Conservation (phyloP, 495 filamentous ascomycete genomes). For the Hypoxylon intermedium region DNA sequence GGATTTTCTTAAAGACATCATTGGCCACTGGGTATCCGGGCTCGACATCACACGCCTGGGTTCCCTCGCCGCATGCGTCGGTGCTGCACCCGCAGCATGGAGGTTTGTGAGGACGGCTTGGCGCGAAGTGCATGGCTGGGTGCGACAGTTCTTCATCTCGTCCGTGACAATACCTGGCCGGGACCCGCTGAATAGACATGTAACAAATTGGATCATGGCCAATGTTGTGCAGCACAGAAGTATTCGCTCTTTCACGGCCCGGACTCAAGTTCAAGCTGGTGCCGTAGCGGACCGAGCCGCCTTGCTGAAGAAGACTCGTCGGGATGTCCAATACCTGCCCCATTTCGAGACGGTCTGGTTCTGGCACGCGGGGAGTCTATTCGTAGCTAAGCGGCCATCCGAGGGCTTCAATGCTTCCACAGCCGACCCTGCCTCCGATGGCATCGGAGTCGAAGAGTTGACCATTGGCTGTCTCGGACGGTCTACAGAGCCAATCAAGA, state of each 20-base stretch:
- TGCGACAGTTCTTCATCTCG: constrained; percentile 51
- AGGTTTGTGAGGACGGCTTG: constrained; percentile 38
- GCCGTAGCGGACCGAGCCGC: constrained; percentile 46
- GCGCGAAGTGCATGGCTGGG: constrained; percentile 48
- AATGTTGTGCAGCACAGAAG: constrained; percentile 46
- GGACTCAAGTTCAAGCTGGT: constrained; percentile 45
- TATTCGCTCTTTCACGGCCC: constrained; percentile 51
- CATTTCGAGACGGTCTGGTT: constrained; percentile 55
- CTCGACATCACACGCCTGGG: constrained; percentile 43
- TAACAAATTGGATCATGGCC: constrained; percentile 53
- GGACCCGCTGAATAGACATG: constrained; percentile 53
- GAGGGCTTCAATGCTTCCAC: constrained; percentile 52
- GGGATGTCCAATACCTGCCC: constrained; percentile 54
- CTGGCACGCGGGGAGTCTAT: constrained; percentile 49
- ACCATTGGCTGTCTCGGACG: constrained; percentile 56
- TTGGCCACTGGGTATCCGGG: constrained; percentile 40
- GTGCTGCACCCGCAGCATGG: constrained; percentile 40
- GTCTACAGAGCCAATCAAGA: constrained; percentile 55
- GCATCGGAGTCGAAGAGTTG: constrained; percentile 51
- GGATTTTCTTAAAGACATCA: constrained; percentile 34
- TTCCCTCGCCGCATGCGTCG: constrained; percentile 41
- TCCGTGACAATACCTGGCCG: constrained; percentile 50
- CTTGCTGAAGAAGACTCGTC: constrained; percentile 50
- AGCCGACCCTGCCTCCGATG: constrained; percentile 43
- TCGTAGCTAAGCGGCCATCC: constrained; percentile 50